Evolutionary conservation across 2,329 filamentous ascomycete species (phyloP), one percentile per base, ranked within the genome.

Genomic region (Fragosphaeria purpurea): DNA sequence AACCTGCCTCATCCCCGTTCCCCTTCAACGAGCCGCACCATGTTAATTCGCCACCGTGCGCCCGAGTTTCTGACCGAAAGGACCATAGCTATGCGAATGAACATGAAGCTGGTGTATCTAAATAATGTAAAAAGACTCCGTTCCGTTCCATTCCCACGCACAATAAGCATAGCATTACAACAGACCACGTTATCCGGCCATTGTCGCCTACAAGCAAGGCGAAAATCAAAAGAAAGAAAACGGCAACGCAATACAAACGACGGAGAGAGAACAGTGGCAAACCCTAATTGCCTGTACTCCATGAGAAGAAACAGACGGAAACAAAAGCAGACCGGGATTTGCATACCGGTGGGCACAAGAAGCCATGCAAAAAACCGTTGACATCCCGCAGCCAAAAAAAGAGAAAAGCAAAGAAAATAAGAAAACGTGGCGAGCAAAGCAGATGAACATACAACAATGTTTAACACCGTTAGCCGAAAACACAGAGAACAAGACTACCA

Each of bases 171-270:
- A 49, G 35, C 22, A 47, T 47, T n/a, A 40, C 31, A 44, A 47
- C 12, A 10, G 38, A 47, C 37, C 13, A 39, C 22, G 22, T 22
- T 22, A 22, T 22, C 22, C 22, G 22, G 7, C 13, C 34, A 31
- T 22, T 37, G 35, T 37, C 12, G 12, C 7, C 47, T 11, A 33
- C n/a, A 22, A 22, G n/a, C 13, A 52, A n/a, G 34, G 41, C 30
- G 32, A 50, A 22, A 32, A 40, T 7, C 37, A 48, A 51, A 52
- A 54, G n/a, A 51, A 50, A 53, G 31, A 48, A 30, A 33, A 44
- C n/a, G 40, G 33, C 2, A 38, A 50, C 46, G 8, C 13, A 22
- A 22, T 31, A 10, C 13, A 8, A 7, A 7, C 6, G 22, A 6
- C 4, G 40, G 12, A 5, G 13, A 13, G 30, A 38, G 32, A 41